Conservation (phyloP, 345 rosid species). For the Sonneratia alba region DNA sequence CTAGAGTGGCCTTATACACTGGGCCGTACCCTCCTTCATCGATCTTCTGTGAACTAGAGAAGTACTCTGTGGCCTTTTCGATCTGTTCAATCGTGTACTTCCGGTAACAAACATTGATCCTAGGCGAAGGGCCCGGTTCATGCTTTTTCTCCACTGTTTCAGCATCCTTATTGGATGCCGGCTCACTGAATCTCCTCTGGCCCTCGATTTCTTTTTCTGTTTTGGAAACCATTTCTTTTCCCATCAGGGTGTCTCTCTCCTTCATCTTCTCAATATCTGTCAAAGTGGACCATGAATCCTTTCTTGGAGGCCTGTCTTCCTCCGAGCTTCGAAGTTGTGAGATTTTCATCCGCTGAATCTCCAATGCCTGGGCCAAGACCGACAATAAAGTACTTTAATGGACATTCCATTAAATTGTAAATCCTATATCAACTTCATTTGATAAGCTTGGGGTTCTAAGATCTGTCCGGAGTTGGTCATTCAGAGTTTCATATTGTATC, state of each 20-base stretch:
- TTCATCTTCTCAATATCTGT: conserved; percentile 6
- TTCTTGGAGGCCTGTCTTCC: conserved; percentile 31
- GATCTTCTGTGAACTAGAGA: conserved; percentile 43
- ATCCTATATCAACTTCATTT: too few relatives aligned
- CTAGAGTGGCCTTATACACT: conserved; percentile 47
- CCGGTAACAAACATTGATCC: conserved; percentile 21
- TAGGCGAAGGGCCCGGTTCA: conserved; percentile 10
- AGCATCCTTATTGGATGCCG: not conserved
- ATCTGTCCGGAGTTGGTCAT: too few relatives aligned
- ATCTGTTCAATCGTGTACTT: conserved; percentile 50
- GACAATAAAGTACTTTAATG: not conserved
- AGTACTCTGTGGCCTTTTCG: conserved; percentile 53
- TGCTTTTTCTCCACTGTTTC: conserved; percentile 20
- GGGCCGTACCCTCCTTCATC: conserved; percentile 95
- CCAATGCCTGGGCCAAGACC: conserved; percentile 20
- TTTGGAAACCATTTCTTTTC: conserved; percentile 29
- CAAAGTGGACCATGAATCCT: conserved; percentile 32
- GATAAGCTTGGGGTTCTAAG: too few relatives aligned
- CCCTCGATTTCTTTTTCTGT: conserved; percentile 19
- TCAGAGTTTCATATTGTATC: too few relatives aligned
- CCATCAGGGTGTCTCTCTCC: conserved; percentile 26
- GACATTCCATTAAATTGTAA: not conserved
- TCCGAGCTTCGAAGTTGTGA: conserved; percentile 24
- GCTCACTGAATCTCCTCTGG: not conserved
- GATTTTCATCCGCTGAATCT: conserved; percentile 26